Evolutionary conservation across 495 filamentous ascomycete genomes (phyloP).

Genomic region (Tricharina praecox): DNA sequence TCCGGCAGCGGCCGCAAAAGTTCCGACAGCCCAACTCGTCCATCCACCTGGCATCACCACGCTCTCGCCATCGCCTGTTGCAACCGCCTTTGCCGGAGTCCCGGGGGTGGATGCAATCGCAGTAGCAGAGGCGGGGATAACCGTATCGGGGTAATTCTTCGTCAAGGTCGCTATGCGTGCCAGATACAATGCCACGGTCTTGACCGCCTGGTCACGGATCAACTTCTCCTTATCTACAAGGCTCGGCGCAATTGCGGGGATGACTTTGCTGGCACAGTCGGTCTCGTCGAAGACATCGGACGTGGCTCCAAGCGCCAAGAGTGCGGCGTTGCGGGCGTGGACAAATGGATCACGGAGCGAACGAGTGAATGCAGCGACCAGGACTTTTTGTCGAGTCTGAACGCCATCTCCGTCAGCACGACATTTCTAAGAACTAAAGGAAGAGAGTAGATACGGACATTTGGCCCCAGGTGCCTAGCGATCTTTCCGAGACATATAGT

Average conservation of each 20-base stretch:
- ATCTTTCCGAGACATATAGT: conserved; percentile 95
- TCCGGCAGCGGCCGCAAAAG: conserved; percentile 49
- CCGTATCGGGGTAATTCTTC: conserved; percentile 60
- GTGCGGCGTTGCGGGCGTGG: conserved; percentile 73
- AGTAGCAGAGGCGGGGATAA: conserved; percentile 34
- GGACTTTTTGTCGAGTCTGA: conserved; percentile 65
- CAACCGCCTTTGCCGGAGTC: too few species aligned
- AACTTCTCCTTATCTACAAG: conserved; percentile 35
- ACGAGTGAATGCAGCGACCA: conserved; percentile 77
- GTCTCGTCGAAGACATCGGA: conserved; percentile 74
- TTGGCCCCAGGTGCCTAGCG: conserved; percentile 64
- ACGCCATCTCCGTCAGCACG: conserved; percentile 14
- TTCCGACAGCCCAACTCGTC: conserved; percentile 96
- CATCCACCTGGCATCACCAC: conserved; percentile 33
- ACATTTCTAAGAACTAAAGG: conserved; percentile 16
- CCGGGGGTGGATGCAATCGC: background rate
- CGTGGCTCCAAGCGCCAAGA: conserved; percentile 72
- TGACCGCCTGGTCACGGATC: conserved; percentile 76
- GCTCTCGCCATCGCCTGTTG: too few species aligned
- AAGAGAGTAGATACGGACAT: conserved; percentile 31
- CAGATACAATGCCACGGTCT: conserved; percentile 79
- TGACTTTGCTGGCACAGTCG: conserved; percentile 66
- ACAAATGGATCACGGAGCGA: conserved; percentile 85
- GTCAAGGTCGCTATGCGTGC: conserved; percentile 65
- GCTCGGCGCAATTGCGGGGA: conserved; percentile 67